phyloP scores from a whole-genome alignment of 768 basidiomycete species.

The Mycena maculata region DNA sequence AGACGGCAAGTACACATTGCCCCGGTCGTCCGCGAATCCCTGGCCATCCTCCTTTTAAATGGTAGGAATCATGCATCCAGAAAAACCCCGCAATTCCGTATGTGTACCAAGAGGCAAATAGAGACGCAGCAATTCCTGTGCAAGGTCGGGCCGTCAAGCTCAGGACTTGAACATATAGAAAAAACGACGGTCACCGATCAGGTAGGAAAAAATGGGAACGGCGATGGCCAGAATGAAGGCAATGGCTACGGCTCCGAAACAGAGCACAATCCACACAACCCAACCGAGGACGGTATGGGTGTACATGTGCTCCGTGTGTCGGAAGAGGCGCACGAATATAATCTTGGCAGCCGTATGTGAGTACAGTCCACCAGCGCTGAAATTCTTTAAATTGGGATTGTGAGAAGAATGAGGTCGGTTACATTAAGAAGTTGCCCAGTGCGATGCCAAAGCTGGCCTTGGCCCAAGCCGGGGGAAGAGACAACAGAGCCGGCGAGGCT shows the following conservation, averaged over 20 bases:
- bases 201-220: slow-evolving; percentile 66
- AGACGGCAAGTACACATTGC: slow-evolving; percentile 50
- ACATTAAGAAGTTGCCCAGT: slow-evolving; percentile 64
- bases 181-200: slow-evolving; percentile 46
- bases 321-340: slow-evolving; percentile 63
- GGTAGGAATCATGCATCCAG: slow-evolving; percentile 62
- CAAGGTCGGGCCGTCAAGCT: not conserved
- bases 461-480: slow-evolving; percentile 60
- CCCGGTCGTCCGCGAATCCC: slow-evolving; percentile 47
- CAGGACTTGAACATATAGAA: not conserved
- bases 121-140: slow-evolving; percentile 57
- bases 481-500: slow-evolving; percentile 58
- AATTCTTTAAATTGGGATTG: too few relatives aligned
- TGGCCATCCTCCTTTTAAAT: slow-evolving; percentile 51
- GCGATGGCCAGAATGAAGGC: slow-evolving; percentile 62
- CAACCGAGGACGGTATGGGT: slow-evolving; percentile 63
- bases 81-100: slow-evolving; percentile 66
- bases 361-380: slow-evolving; percentile 58
- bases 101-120: slow-evolving; percentile 72
- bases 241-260: slow-evolving; percentile 51
- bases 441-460: slow-evolving; percentile 63
- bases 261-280: slow-evolving; percentile 58
- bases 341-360: slow-evolving; percentile 66
- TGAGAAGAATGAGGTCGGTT: not conserved
- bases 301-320: slow-evolving; percentile 60